These are phyloP conservation scores for Dalbergia cochinchinensis DNA, from an alignment of 306 rosid species.

Conservation along the genomic window DNA sequence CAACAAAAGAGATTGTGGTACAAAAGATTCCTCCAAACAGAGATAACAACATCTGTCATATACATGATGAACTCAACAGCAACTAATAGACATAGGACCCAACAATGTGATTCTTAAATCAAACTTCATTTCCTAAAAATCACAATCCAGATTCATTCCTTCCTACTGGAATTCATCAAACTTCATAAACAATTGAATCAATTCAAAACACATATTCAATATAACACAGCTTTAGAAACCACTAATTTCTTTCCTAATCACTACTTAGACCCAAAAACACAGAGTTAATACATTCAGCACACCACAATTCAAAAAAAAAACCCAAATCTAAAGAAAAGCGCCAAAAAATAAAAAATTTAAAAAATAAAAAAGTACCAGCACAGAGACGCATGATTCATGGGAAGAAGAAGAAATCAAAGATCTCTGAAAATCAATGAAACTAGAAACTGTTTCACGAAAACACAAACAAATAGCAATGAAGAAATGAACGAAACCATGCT, in stretches of 20 bases:
- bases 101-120: too few relatives aligned
- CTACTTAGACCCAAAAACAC: not conserved
- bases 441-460: not conserved
- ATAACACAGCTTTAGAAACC: conserved; percentile 24
- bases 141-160: too few relatives aligned
- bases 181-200: not conserved
- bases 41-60: not conserved
- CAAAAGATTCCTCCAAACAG: conserved; percentile 25
- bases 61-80: too few relatives aligned
- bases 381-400: conserved; percentile 50
- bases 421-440: not conserved
- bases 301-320: conserved; percentile 14
- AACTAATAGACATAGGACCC: too few relatives aligned
- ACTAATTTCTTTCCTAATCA: not conserved
- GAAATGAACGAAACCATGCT: not conserved
- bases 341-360: too few relatives aligned
- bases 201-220: conserved; percentile 27
- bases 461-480: not conserved
- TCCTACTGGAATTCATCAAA: conserved; percentile 20
- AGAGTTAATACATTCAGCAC: conserved; percentile 3
- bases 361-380: too few relatives aligned
- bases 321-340: not conserved
- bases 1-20: not conserved
- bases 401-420: not conserved
- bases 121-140: too few relatives aligned